Percentiles rank a stretch among this genome's conserved stretches.
phyloP scores from a whole-genome alignment of 1,284 basidiomycete species.

The Ustilago nuda region DNA sequence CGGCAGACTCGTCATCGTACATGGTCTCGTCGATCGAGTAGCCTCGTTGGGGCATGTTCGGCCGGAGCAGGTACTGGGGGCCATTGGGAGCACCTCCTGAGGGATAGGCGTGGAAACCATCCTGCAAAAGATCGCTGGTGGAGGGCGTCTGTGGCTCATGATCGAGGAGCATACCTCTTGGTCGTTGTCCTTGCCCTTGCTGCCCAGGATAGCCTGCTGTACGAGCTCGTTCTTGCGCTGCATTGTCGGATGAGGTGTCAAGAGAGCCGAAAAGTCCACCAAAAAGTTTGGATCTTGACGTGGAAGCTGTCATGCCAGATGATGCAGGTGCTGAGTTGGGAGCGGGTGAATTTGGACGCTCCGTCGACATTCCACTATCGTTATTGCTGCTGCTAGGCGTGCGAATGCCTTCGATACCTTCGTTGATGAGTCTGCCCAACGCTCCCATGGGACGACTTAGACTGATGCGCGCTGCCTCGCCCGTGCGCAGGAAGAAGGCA shows the following conservation, averaged over 20 bases:
- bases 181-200: constrained; percentile 17
- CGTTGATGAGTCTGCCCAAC: constrained; percentile 64
- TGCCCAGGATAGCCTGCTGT: constrained; percentile 24
- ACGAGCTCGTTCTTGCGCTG: constrained; percentile 12
- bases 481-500: constrained; percentile 66
- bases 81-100: constrained; percentile 44
- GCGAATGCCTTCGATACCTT: constrained; percentile 64
- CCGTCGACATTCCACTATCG: constrained; percentile 48
- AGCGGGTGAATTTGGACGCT: constrained; percentile 39
- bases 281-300: constrained; percentile 47
- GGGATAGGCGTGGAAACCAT: constrained; percentile 41
- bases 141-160: constrained; percentile 51
- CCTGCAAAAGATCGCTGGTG: constrained; percentile 38
- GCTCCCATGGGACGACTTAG: constrained; percentile 62
- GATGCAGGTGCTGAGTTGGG: constrained; percentile 4
- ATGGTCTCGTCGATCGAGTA: constrained; percentile 51
- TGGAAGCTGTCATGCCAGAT: constrained; percentile 33
- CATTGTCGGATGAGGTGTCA: constrained; percentile 30
- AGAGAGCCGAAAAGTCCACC: constrained; percentile 45
- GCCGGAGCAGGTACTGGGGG: constrained; percentile 37
- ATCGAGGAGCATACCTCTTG: constrained; percentile 22
- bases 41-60: constrained; percentile 39
- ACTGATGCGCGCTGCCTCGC: constrained; percentile 65
- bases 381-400: constrained; percentile 46
- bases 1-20: constrained; percentile 46